Evolutionary conservation across 169 alveolate species (phyloP).

Genomic region (Plasmodium berghei): DNA sequence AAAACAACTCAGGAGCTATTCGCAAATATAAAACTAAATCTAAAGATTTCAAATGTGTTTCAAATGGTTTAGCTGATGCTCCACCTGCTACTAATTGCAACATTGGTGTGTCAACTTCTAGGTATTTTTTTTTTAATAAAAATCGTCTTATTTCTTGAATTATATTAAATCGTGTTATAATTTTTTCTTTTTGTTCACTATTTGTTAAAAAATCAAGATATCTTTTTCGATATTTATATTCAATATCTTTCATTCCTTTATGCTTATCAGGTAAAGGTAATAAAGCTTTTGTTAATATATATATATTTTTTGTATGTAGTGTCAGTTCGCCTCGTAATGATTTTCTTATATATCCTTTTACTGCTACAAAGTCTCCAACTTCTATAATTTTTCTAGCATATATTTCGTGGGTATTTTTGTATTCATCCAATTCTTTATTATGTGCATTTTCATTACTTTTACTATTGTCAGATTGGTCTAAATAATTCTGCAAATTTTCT

Average conservation of each 20-base stretch:
- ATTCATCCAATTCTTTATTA: background rate
- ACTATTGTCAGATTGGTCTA: background rate
- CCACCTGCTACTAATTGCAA: constrained; percentile 94
- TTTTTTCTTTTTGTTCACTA: constrained; percentile 83
- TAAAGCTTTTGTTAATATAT: constrained; percentile 55
- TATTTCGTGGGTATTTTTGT: constrained; percentile 6
- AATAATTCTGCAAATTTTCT: background rate
- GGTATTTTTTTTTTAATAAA: constrained; percentile 85
- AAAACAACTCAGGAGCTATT: constrained; percentile 95
- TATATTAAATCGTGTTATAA: constrained; percentile 84
- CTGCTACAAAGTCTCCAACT: constrained; percentile 78
- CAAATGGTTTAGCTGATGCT: constrained; percentile 95
- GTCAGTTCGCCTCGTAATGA: constrained; percentile 77
- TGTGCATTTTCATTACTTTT: background rate
- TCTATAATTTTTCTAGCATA: constrained; percentile 69
- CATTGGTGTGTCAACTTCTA: constrained; percentile 96
- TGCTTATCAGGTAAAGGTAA: constrained; percentile 68
- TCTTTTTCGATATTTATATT: constrained; percentile 89
- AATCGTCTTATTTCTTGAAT: constrained; percentile 85
- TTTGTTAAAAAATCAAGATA: constrained; percentile 90
- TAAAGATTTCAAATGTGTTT: constrained; percentile 92
- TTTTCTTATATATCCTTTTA: constrained; percentile 60
- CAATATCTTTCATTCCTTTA: constrained; percentile 85
- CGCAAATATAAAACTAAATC: constrained; percentile 92
- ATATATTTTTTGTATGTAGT: constrained; percentile 44